Evolutionary conservation across 2,329 filamentous ascomycete genomes (phyloP), one percentile per base, ranked within the genome.

Genomic region (Penicillium occitanis): DNA sequence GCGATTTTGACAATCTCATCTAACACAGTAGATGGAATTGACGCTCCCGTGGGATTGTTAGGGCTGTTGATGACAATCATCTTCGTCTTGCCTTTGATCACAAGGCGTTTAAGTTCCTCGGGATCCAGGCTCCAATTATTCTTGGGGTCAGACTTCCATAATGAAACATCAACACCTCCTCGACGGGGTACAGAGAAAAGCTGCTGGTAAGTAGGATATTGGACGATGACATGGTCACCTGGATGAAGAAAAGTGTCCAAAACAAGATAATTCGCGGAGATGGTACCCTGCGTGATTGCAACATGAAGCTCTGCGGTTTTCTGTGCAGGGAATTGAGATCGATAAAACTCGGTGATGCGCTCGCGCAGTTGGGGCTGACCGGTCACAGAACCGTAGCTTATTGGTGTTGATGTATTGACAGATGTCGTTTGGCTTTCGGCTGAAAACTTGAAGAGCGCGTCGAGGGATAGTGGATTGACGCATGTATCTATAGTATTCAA

Each of bases 131-230:
- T 37, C 51, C 51, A 55, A 13, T 35, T 14, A 6, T 22, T 37
- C 7, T 55, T 11, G 13, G 30, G n/a, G 11, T 35, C 30, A 5
- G 30, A 13, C 5, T 37, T 55, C 51, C 51, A 55, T 35, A 55
- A 8, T 0, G 48, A 63, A 11, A 63, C 48, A n/a, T 55, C 35
- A 8, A 63, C 33, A 4, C 22, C 30, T 19, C 28, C 17, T 13
- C 51, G 51, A 25, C 51, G 48, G 19, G 92, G 92, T 0, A 95
- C 86, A 8, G 87, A 82, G 74, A 93, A 94, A 1, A 96, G 83
- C 72, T 95, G 91, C 75, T 94, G 91, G 72, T 94, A 96, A 0
- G 91, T 93, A 17, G 93, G 92, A 74, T 93, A 91, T 64, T 94
- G 90, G 72, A 91, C 95, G 65, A 96, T 85, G 55, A 93, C 90